Conservation (phyloP, 148 eudicot species). For the Silene latifolia region DNA sequence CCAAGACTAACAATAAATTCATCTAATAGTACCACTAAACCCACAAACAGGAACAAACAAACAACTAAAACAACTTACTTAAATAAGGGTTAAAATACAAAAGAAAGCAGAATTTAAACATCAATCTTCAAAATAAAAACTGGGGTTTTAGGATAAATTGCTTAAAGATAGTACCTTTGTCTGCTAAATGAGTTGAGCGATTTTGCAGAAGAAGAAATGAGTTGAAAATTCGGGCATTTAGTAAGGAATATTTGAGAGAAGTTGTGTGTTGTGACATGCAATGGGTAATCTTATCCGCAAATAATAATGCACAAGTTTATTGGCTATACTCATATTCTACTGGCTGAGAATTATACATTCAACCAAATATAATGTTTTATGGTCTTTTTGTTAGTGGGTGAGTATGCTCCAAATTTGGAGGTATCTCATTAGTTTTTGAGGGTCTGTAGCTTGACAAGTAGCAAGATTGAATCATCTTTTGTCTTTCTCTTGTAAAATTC, state of each 20-base stretch:
- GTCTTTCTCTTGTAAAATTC: background rate
- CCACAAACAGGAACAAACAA: background rate
- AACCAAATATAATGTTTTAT: background rate
- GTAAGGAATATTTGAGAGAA: constrained; percentile 8
- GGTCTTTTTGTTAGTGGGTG: background rate
- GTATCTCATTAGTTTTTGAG: background rate
- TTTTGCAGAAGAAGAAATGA: constrained; percentile 8
- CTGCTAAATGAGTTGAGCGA: background rate
- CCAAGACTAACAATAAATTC: background rate
- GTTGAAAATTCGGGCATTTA: constrained; percentile 12
- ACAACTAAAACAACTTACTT: background rate
- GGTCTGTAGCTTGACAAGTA: constrained; percentile 6
- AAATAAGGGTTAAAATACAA: background rate
- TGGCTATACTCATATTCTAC: constrained; percentile 29
- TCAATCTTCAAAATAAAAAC: background rate
- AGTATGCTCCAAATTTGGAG: constrained; percentile 9
- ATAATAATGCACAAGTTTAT: constrained; percentile 22
- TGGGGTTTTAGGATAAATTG: constrained; percentile 10
- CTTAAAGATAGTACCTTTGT: constrained; percentile 35
- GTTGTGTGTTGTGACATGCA: constrained; percentile 32
- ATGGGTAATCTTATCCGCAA: constrained; percentile 70
- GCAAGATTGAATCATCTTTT: background rate
- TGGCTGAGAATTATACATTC: constrained; percentile 24
- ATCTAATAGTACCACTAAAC: background rate
- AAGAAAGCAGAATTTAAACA: background rate